These are phyloP conservation scores for Sporisorium reilianum DNA, from an alignment of 1,284 basidiomycete genomes.

Conservation along the genomic window DNA sequence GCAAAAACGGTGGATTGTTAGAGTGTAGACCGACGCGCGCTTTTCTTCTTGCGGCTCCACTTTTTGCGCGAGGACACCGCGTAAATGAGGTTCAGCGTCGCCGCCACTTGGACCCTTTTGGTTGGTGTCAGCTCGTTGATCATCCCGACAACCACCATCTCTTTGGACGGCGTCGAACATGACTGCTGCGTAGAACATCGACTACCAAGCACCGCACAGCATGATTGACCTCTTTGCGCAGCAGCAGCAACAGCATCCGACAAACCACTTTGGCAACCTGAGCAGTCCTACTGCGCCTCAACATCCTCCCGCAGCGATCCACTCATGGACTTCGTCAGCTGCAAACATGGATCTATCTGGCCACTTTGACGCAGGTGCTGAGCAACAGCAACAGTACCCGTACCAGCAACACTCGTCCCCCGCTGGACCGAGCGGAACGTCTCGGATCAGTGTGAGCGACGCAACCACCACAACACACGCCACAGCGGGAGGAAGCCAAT, in stretches of 20 bases:
- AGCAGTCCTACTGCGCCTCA: background rate
- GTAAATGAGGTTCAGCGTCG: constrained; percentile 15
- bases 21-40: constrained; percentile 6
- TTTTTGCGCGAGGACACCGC: constrained; percentile 12
- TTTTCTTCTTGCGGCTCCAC: background rate
- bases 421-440: constrained; percentile 12
- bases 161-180: too few species aligned
- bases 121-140: background rate
- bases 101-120: constrained; percentile 17
- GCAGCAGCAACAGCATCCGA: constrained; percentile 15
- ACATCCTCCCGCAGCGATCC: background rate
- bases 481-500: background rate
- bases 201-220: background rate
- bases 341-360: background rate
- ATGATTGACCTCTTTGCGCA: constrained; percentile 20
- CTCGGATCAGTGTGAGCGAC: background rate
- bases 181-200: too few species aligned
- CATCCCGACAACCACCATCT: constrained; percentile 9
- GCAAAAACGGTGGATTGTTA: constrained; percentile 8
- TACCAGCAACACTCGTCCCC: constrained; percentile 12
- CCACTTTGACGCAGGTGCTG: background rate
- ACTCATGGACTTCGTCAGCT: background rate
- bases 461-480: too few species aligned
- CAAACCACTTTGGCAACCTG: background rate
- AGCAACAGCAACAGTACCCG: background rate